Evolutionary conservation across 768 basidiomycete species (phyloP), one percentile per base, ranked within the genome.

Genomic region (Lanmaoa rubissima): DNA sequence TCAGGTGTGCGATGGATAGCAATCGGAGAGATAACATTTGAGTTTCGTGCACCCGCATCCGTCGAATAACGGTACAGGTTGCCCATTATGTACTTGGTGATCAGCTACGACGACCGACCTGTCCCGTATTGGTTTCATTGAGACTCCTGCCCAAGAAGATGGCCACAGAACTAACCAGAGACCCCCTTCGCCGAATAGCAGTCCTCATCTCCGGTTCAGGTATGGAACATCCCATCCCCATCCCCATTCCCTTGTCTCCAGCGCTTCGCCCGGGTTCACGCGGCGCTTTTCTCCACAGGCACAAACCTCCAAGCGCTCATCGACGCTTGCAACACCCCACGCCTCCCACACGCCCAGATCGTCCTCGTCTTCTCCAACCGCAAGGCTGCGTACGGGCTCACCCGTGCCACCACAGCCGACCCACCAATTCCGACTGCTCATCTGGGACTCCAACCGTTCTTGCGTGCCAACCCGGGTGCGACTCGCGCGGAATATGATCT

Each of bases 251-350:
- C 39, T 17, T 32, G 2, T 16, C n/a, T 13, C 26, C 7, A 5
- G 16, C 17, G 12, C 41, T 21, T 39, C 24, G 0, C 31, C 45
- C 47, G 4, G 10, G 16, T 31, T 38, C 49, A 17, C 46, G 4
- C 39, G 46, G 24, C 16, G 6, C 21, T 9, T 5, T 26, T 10
- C 11, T 12, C 16, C 13, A 11, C 61, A 98, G 96, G 97, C 41
- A 90, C 91, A 24, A 99, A 99, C 74, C 85, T 99, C 12, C 94
- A 98, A 75, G 96, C 97, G 1, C 83, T 98, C 58, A 90, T 99
- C 65, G 90, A 98, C 73, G 92, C 94, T 13, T 82, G 82, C 62
- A 78, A 83, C 62, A 90, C 91, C 76, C 83, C n/a, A 69, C 79
- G n/a, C 78, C 96, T 26, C 17, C 88, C 92, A 3, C 70, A 86